Evolutionary conservation across 441 rosid species (phyloP).

Genomic region (Erysimum cheiri): DNA sequence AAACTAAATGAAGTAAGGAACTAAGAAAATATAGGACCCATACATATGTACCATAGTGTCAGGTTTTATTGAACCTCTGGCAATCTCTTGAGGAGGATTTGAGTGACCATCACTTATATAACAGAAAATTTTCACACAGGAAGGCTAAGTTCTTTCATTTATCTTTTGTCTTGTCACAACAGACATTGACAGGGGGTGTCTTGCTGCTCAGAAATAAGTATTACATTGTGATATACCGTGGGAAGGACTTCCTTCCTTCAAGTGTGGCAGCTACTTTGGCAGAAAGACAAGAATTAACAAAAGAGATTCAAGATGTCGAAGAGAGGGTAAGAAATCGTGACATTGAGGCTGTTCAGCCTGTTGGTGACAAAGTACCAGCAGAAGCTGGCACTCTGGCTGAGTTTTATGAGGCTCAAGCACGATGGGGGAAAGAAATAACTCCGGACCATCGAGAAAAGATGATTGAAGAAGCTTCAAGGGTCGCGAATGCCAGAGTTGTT

Average conservation of each 20-base stretch:
- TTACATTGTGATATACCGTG: slow-evolving; percentile 89
- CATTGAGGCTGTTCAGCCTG: slow-evolving; percentile 57
- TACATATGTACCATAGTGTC: slow-evolving; percentile 12
- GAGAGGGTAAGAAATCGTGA: slow-evolving; percentile 59
- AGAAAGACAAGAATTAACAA: slow-evolving; percentile 79
- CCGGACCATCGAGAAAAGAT: slow-evolving; percentile 83
- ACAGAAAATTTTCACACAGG: not conserved
- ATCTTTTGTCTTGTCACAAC: slow-evolving; percentile 38
- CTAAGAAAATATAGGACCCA: slow-evolving; percentile 2
- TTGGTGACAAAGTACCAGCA: slow-evolving; percentile 59
- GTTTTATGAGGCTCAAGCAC: slow-evolving; percentile 94
- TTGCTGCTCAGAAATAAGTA: slow-evolving; percentile 92
- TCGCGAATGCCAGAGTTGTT: slow-evolving; percentile 67
- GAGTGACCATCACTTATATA: slow-evolving; percentile 12
- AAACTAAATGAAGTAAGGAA: not conserved
- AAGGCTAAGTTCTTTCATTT: slow-evolving; percentile 28
- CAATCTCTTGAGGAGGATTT: slow-evolving; percentile 17
- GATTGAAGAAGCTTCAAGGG: slow-evolving; percentile 84
- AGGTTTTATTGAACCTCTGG: slow-evolving; percentile 12
- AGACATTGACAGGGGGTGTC: slow-evolving; percentile 91
- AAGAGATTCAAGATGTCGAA: slow-evolving; percentile 82
- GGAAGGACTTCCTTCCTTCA: slow-evolving; percentile 94
- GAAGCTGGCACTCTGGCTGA: slow-evolving; percentile 94
- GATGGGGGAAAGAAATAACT: slow-evolving; percentile 85
- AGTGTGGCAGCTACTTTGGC: slow-evolving; percentile 84